A percentile compares a stretch with the other conserved stretches of the same genome.
phyloP scores from a whole-genome alignment of 163 green algal species.

The Volvox carteri region DNA sequence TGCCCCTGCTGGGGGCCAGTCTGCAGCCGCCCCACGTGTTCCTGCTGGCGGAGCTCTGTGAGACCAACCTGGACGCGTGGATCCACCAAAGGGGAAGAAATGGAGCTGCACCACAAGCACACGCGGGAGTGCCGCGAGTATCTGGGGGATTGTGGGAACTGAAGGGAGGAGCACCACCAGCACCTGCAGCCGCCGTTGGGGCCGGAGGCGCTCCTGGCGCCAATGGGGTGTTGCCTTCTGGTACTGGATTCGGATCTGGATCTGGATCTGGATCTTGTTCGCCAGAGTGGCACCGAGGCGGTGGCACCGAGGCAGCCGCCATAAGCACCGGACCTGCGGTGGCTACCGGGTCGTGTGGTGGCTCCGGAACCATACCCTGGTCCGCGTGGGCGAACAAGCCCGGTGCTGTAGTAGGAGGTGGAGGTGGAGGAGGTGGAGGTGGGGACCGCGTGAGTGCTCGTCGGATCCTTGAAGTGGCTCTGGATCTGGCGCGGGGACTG shows the following conservation, averaged over 20 bases:
- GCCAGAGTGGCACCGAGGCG: too few species aligned
- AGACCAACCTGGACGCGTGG: constrained; percentile 18
- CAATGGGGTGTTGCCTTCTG: too few species aligned
- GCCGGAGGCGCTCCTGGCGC: too few species aligned
- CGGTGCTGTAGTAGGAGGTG: not conserved
- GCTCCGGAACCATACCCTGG: too few species aligned
- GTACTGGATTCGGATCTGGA: too few species aligned
- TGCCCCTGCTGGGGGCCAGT: constrained; percentile 36
- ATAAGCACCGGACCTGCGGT: too few species aligned
- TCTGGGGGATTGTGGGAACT: not conserved
- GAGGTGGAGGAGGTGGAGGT: not conserved
- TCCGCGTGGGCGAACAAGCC: too few species aligned
- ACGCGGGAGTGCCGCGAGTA: not conserved
- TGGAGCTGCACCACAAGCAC: not conserved
- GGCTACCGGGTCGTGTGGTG: too few species aligned
- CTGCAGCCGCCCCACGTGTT: constrained; percentile 53
- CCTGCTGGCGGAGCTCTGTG: constrained; percentile 53
- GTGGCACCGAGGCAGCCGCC: too few species aligned
- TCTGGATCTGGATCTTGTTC: too few species aligned
- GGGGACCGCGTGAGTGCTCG: not conserved
- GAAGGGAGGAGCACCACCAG: not conserved
- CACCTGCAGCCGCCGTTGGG: too few species aligned
- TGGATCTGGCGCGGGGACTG: constrained; percentile 56
- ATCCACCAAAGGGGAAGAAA: too few species aligned
- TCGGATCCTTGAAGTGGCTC: constrained; percentile 18